phyloP scores from a whole-genome alignment of 371 early-diverging fungal genomes.

The Apophysomyces sp. region DNA sequence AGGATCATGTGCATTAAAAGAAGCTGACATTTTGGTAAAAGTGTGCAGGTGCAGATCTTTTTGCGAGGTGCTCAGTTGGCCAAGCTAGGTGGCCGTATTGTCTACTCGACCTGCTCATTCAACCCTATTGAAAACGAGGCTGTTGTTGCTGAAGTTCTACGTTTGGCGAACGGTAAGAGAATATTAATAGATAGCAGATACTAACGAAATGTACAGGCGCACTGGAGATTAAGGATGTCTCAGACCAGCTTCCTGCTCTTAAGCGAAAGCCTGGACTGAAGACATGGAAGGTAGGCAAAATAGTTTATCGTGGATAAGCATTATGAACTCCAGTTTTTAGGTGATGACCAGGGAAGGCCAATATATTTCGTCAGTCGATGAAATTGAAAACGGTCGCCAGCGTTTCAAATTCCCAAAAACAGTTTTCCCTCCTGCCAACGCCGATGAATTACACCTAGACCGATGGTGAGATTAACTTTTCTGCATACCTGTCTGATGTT shows the following conservation, averaged over 20 bases:
- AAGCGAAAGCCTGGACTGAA: conserved; percentile 78
- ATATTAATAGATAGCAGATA: neutral
- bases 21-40: conserved; percentile 5
- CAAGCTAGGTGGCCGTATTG: conserved; percentile 93
- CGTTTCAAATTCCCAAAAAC: conserved; percentile 51
- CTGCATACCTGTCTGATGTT: neutral
- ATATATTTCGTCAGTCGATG: conserved; percentile 57
- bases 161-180: conserved; percentile 52
- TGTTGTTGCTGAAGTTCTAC: conserved; percentile 86
- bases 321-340: conserved; percentile 8
- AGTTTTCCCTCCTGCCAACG: conserved; percentile 81
- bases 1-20: neutral
- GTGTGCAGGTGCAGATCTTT: conserved; percentile 87
- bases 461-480: conserved; percentile 60
- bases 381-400: conserved; percentile 48
- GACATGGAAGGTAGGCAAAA: conserved; percentile 79
- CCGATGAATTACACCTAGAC: conserved; percentile 68
- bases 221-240: conserved; percentile 83
- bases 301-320: neutral
- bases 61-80: conserved; percentile 86
- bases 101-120: conserved; percentile 99
- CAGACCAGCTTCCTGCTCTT: conserved; percentile 68
- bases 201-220: conserved; percentile 40
- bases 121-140: conserved; percentile 98
- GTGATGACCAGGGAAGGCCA: conserved; percentile 56